Percentiles rank a stretch among this genome's conserved stretches.
Evolutionary conservation across 2,329 filamentous ascomycete genomes (phyloP).

Genomic region (Trichoderma arundinaceum): DNA sequence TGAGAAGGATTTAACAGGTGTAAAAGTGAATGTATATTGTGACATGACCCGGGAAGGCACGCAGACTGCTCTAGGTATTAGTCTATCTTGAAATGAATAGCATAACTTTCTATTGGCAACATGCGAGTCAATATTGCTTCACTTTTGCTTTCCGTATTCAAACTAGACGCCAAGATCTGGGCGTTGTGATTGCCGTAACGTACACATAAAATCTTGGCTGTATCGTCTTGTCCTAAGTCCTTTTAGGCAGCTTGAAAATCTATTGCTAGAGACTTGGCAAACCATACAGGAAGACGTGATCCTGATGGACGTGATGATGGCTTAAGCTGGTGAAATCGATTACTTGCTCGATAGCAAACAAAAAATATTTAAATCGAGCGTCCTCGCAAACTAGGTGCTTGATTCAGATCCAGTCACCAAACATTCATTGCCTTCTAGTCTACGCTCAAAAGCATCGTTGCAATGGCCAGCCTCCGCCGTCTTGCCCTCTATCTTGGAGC

Average conservation of each 20-base stretch:
- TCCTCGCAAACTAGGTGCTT: neutral
- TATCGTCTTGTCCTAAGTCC: conserved; percentile 2
- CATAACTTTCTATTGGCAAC: neutral
- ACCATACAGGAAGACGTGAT: neutral
- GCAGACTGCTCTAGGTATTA: too few relatives aligned
- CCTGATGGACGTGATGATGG: conserved; percentile 3
- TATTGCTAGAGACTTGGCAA: conserved; percentile 6
- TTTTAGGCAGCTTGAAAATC: conserved; percentile 19
- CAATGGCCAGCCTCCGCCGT: conserved; percentile 42
- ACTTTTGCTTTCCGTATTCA: conserved; percentile 6
- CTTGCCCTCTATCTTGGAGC: conserved; percentile 43
- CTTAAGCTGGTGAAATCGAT: conserved; percentile 8
- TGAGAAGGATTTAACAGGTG: neutral
- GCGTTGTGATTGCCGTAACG: neutral
- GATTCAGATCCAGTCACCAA: neutral
- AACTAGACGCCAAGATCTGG: conserved; percentile 22
- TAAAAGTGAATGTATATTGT: too few relatives aligned
- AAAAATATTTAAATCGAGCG: conserved; percentile 11
- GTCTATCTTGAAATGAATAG: too few relatives aligned
- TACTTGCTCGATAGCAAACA: neutral
- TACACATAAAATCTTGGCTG: conserved; percentile 4
- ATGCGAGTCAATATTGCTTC: neutral
- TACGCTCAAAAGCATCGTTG: conserved; percentile 12
- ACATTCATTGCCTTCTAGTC: neutral
- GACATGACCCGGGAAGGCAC: neutral